Evolutionary conservation across 2,329 filamentous ascomycete species (phyloP).

Genomic region (Thielaviopsis musarum): DNA sequence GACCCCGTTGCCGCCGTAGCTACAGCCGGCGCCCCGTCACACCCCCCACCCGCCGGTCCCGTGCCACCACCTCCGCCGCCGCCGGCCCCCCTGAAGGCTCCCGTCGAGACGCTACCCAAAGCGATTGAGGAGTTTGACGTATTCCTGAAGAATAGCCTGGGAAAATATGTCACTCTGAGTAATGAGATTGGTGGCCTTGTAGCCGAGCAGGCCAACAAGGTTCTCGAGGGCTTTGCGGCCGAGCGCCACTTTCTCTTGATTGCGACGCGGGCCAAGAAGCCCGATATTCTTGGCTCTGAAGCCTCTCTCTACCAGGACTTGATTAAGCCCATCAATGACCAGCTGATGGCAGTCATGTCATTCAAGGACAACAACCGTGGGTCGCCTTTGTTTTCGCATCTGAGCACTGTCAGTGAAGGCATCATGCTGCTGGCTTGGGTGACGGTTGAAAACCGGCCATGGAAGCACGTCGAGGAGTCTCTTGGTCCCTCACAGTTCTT

Average conservation of each 20-base stretch:
- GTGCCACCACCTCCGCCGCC: conserved; percentile 20
- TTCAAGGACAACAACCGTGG: conserved; percentile 69
- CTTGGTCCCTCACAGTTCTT: conserved; percentile 80
- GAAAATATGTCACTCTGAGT: conserved; percentile 63
- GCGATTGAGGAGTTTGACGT: conserved; percentile 78
- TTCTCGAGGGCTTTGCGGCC: conserved; percentile 54
- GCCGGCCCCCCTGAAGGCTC: conserved; percentile 22
- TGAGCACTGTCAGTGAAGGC: conserved; percentile 78
- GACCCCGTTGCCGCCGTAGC: conserved; percentile 17
- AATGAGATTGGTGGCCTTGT: conserved; percentile 61
- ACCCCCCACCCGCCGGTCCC: not conserved
- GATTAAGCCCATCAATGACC: conserved; percentile 72
- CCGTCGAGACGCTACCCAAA: conserved; percentile 47
- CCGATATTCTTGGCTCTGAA: conserved; percentile 45
- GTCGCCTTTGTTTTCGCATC: conserved; percentile 58
- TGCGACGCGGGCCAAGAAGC: conserved; percentile 82
- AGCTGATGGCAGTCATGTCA: conserved; percentile 61
- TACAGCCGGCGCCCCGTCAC: conserved; percentile 17
- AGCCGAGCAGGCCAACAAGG: conserved; percentile 53
- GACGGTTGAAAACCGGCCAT: conserved; percentile 64
- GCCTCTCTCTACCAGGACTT: conserved; percentile 56
- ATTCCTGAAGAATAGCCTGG: conserved; percentile 57
- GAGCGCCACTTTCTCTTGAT: conserved; percentile 80
- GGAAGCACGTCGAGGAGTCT: conserved; percentile 70
- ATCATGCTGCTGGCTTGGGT: conserved; percentile 87